Conservation (phyloP, 352 stramenopile species). For the Halophytophthora batemanensis region DNA sequence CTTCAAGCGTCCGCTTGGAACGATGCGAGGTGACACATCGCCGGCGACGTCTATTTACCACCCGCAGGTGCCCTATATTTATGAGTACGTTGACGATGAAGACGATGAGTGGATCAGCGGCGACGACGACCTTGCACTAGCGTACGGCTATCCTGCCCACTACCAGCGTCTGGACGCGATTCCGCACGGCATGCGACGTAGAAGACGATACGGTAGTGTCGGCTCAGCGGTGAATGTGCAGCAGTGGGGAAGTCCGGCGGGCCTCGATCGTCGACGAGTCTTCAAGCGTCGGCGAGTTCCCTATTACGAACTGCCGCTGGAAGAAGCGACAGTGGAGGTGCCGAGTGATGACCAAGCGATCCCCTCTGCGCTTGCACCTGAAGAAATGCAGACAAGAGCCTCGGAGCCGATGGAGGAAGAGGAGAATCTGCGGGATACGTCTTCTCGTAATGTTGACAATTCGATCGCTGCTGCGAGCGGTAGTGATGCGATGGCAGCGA, state of each 20-base stretch:
- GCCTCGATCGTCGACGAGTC: constrained; percentile 8
- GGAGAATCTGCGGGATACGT: neutral
- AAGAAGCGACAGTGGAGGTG: constrained; percentile 1
- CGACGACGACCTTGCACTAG: constrained; percentile 21
- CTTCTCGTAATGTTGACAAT: no score
- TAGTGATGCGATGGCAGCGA: no score
- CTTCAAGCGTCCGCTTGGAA: constrained; percentile 24
- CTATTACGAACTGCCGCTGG: constrained; percentile 6
- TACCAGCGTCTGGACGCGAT: constrained; percentile 13
- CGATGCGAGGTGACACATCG: constrained; percentile 12
- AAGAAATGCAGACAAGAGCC: neutral
- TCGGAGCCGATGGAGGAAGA: constrained; percentile 17
- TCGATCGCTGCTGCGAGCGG: no score
- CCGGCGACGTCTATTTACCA: constrained; percentile 25
- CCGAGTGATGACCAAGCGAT: constrained; percentile 1
- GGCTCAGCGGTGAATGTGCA: constrained; percentile 6
- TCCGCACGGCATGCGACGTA: constrained; percentile 14
- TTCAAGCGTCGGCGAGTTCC: constrained; percentile 28
- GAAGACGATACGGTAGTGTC: constrained; percentile 23
- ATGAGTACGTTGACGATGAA: constrained; percentile 31
- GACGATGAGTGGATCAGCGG: constrained; percentile 37
- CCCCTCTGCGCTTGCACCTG: neutral
- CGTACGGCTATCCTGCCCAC: constrained; percentile 19
- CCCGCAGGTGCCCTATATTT: constrained; percentile 29
- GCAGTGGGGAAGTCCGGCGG: constrained; percentile 18